Conservation (phyloP, 148 eudicot species). For the Nepenthes gracilis region DNA sequence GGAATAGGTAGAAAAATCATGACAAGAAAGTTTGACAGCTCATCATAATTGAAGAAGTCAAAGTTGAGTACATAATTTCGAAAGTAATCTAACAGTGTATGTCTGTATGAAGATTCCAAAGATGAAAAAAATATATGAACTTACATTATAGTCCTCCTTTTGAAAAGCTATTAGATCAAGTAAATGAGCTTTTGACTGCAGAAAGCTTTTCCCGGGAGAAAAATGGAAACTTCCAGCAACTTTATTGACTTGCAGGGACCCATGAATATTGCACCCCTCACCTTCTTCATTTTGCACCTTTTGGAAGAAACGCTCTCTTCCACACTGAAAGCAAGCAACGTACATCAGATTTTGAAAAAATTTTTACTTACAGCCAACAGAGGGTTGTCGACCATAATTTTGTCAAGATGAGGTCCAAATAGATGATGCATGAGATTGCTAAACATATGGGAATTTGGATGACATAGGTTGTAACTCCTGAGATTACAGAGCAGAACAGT, state of each 20-base stretch:
- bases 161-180: conserved; percentile 47
- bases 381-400: too few relatives aligned
- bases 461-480: too few relatives aligned
- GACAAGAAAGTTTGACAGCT: not conserved
- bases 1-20: not conserved
- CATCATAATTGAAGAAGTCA: not conserved
- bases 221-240: conserved; percentile 93
- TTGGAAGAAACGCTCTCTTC: conserved; percentile 78
- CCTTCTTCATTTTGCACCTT: conserved; percentile 69
- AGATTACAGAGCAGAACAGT: too few relatives aligned
- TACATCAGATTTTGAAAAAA: not conserved
- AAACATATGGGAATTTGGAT: too few relatives aligned
- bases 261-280: conserved; percentile 93
- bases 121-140: conserved; percentile 2
- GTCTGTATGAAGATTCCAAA: not conserved
- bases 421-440: too few relatives aligned
- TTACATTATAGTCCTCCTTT: conserved; percentile 57
- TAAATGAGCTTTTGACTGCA: conserved; percentile 33
- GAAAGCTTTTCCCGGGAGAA: conserved; percentile 83
- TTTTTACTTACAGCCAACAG: not conserved
- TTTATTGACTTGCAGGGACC: conserved; percentile 79
- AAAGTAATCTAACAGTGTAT: not conserved
- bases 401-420: too few relatives aligned
- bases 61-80: not conserved
- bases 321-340: conserved; percentile 38